Evolutionary conservation across 768 basidiomycete genomes (phyloP), one percentile per base, ranked within the genome.

Genomic region (Stropharia rugosoannulata): DNA sequence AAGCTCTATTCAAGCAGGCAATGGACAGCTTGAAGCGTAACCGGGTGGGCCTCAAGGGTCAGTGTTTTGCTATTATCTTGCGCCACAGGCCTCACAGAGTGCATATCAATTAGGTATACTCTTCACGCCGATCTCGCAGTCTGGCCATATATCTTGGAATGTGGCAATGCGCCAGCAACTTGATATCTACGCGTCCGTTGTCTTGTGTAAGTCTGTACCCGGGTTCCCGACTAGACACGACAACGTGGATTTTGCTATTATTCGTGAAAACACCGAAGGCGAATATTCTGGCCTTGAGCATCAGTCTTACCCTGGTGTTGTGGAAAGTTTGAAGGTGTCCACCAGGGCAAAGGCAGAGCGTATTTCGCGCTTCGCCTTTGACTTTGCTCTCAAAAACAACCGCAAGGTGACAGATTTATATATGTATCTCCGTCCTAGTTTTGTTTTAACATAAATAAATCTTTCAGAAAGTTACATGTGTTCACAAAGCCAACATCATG

Each of bases 401-500:
- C 87, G 97, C 74, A 98, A 98, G 87, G 95, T 89, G 54, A 49
- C 29, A 32, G 29, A 6, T 10, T 32, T 32, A 76, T 59, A 51
- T 29, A 29, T 11, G 15, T 22, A 32, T 25, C 36, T 54, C 44
- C 10, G 16, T 6, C 2, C 37, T 32, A 35, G 57, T 10, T 10
- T 60, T 45, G 29, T 8, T 42, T 22, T n/a, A 40, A 32, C 47
- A 43, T n/a, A 45, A 40, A 7, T 44, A 8, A 53, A 15, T 32
- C 7, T 32, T 13, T 45, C 63, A 96, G 94, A 98, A 96, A 90
- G 96, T 99, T 63, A 99, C 97, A 40, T 98, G 95, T 68, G 95
- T 99, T 43, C 97, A 99, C 86, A 99, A 99, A 76, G 97, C 97
- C 66, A 98, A 98, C 80, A 99, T 99, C 80, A 99, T 99, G 97